These are phyloP conservation scores for Salvia miltiorrhiza DNA, from an alignment of 257 asterid species.

Conservation along the genomic window DNA sequence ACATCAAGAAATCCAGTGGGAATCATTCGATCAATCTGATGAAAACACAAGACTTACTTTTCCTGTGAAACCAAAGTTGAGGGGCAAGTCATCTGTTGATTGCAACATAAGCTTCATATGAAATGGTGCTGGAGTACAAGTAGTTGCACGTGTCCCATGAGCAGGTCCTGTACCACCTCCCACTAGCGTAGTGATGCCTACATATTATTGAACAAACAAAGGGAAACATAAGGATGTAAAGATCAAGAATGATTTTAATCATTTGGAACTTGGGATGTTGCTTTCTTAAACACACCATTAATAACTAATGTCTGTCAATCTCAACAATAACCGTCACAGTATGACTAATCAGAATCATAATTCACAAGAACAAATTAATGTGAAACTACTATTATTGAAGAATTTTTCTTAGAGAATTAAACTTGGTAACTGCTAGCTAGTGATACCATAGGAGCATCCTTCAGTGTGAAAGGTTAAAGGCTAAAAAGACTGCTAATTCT, in stretches of 20 bases:
- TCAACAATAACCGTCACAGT: no score
- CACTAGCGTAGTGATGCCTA: conserved; percentile 86
- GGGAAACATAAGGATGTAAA: conserved; percentile 1
- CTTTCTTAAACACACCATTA: background rate
- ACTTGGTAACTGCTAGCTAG: no score
- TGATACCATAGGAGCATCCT: no score
- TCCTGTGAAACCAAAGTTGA: conserved; percentile 97
- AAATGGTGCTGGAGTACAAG: conserved; percentile 86
- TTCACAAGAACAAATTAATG: no score
- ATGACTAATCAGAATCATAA: no score
- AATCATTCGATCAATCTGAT: background rate
- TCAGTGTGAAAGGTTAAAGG: no score
- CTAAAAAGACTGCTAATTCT: no score
- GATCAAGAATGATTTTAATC: background rate
- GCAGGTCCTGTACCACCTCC: conserved; percentile 99
- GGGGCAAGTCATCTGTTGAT: conserved; percentile 85
- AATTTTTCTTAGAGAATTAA: no score
- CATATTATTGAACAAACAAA: background rate
- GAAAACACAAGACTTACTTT: conserved; percentile 49
- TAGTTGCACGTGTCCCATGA: conserved; percentile 93
- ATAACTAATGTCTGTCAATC: no score
- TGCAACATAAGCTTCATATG: conserved; percentile 94
- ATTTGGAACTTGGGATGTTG: background rate
- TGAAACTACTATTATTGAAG: no score
- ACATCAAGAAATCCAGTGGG: conserved; percentile 1